Evolutionary conservation across 768 basidiomycete species (phyloP).

Genomic region (Lentinula guzmanii): DNA sequence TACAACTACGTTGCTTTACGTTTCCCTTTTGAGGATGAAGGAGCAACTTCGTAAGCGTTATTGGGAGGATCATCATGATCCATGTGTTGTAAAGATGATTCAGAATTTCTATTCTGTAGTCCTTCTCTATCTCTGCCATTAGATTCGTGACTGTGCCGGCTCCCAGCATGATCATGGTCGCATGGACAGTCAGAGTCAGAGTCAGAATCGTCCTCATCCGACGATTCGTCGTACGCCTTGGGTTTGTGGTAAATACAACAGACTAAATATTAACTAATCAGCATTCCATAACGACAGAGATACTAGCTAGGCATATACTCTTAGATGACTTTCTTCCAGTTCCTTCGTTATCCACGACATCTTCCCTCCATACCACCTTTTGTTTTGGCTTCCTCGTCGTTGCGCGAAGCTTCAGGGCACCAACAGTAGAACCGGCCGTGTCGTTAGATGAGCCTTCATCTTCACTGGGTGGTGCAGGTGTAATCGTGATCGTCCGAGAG

Average conservation of each 20-base stretch:
- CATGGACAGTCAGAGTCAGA: constrained; percentile 35
- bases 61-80: constrained; percentile 18
- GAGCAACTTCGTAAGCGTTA: constrained; percentile 48
- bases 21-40: constrained; percentile 28
- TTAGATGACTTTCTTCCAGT: constrained; percentile 89
- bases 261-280: constrained; percentile 40
- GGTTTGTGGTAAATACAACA: constrained; percentile 95
- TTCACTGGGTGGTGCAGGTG: not conserved
- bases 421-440: constrained; percentile 24
- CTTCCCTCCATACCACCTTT: constrained; percentile 78
- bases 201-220: constrained; percentile 50
- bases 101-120: constrained; percentile 8
- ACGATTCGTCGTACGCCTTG: constrained; percentile 76
- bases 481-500: constrained; percentile 3
- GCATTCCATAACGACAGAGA: not conserved
- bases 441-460: not conserved
- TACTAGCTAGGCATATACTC: constrained; percentile 47
- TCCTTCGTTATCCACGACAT: constrained; percentile 87
- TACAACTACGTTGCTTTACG: constrained; percentile 18
- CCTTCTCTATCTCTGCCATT: constrained; percentile 3
- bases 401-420: constrained; percentile 54
- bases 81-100: constrained; percentile 6
- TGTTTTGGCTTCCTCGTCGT: constrained; percentile 28
- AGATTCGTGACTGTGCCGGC: constrained; percentile 14
- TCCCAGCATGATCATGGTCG: constrained; percentile 15